Conservation (phyloP, 371 early-diverging fungal genomes). For the Aphelidium insulamus region DNA sequence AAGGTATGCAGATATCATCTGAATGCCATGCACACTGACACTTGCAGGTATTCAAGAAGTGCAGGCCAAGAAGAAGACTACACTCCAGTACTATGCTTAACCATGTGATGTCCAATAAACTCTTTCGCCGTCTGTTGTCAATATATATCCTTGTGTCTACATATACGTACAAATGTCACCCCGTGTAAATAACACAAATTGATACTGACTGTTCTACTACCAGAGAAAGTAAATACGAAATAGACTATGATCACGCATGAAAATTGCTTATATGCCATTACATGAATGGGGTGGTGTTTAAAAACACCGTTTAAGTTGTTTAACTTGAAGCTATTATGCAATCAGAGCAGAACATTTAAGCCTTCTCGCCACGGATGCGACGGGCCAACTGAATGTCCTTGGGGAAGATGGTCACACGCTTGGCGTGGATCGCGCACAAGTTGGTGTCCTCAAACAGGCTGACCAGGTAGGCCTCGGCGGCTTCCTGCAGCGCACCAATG, state of each 20-base stretch:
- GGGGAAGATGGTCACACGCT: conserved; percentile 98
- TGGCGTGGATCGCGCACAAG: conserved; percentile 97
- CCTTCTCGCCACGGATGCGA: conserved; percentile 80
- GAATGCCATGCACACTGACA: background rate
- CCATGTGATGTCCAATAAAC: too few relatives aligned
- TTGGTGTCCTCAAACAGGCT: conserved; percentile 93
- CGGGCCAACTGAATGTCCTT: conserved; percentile 97
- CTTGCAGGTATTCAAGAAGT: conserved; percentile 89
- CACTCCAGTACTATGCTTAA: conserved; percentile 83
- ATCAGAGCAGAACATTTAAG: conserved; percentile 22
- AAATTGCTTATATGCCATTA: too few relatives aligned
- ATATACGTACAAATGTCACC: too few relatives aligned
- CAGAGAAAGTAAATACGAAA: too few relatives aligned
- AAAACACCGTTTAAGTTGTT: background rate
- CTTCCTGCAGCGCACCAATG: conserved; percentile 96
- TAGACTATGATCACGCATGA: too few relatives aligned
- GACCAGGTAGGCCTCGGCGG: conserved; percentile 93
- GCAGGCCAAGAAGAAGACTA: conserved; percentile 98
- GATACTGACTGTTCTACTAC: too few relatives aligned
- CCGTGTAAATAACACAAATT: too few relatives aligned
- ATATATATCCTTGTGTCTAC: too few relatives aligned
- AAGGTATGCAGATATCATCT: conserved; percentile 27
- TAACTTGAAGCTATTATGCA: too few relatives aligned
- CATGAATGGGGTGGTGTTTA: background rate
- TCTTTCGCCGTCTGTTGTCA: too few relatives aligned